Evolutionary conservation across 257 asterid genomes (phyloP), one percentile per base, ranked within the genome.

Genomic region (Linderniella brevidens): DNA sequence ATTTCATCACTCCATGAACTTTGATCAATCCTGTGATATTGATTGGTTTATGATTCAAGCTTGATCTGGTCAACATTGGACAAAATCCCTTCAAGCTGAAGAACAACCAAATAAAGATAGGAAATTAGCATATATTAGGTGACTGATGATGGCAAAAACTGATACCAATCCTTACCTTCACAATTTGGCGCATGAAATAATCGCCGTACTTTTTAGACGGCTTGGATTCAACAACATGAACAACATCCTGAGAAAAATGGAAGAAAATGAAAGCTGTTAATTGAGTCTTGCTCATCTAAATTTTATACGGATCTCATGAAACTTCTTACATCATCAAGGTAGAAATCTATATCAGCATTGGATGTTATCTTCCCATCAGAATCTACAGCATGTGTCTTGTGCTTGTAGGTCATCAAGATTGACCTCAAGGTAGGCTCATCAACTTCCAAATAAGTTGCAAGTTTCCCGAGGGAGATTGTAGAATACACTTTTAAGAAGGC

Each of bases 361-460:
- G 96, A 81, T 25, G 67, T 57, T 19, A 79, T 66, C 56, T 81
- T 85, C 36, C 99, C 92, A 53, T 73, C 75, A 11, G 76, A 55
- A 68, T 73, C 86, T 19, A 81, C 92, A 11, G 92, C 61, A 66
- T 85, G 96, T 11, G 92, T 85, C 73, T 85, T 90, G 78, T 90
- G 99, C 67, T 85, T 85, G 79, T 74, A 85, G 32, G 99, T 70
- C 94, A 79, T 65, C 85, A 90, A 72, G 57, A 90, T 73, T 20
- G 32, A 85, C 99, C 96, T 85, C 64, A 85, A 55, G 35, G 93
- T 77, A 61, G 84, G 75, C 48, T 90, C 96, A 60, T 90, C 96
- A 52, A 81, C 85, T 66, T 79, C 96, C 88, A 85, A 58, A 61
- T 75, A 85, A 8, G 71, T 47, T 4, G 96, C 93, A 11, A 90